Percentiles rank a stretch among this genome's conserved stretches.
phyloP scores from a whole-genome alignment of 345 rosid genomes.

The Salix udensis region DNA sequence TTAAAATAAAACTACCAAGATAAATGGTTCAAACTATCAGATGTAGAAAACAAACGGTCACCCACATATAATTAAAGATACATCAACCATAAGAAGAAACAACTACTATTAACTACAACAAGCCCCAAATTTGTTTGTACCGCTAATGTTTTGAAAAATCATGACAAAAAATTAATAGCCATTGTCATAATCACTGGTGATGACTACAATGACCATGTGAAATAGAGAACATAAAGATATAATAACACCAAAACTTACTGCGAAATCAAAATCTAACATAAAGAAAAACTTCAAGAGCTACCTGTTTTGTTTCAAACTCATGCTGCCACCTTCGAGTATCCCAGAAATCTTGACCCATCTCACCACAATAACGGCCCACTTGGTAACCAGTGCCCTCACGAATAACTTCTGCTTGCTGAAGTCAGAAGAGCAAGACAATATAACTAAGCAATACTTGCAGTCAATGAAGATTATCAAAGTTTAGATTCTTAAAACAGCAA shows the following conservation, averaged over 20 bases:
- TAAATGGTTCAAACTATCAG: too few species aligned
- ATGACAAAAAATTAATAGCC: too few species aligned
- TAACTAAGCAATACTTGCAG: slow-evolving; percentile 7
- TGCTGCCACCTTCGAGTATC: slow-evolving; percentile 90
- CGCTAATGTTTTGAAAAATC: too few species aligned
- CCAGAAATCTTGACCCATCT: slow-evolving; percentile 97
- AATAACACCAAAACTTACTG: not conserved
- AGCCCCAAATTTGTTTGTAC: too few species aligned
- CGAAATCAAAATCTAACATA: not conserved
- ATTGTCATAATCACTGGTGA: too few species aligned
- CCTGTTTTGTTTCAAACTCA: slow-evolving; percentile 94
- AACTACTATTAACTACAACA: too few species aligned
- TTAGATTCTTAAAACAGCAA: not conserved
- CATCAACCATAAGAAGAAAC: too few species aligned
- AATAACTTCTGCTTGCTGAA: slow-evolving; percentile 95
- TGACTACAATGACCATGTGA: too few species aligned
- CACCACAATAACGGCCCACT: slow-evolving; percentile 97
- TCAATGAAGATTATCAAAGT: slow-evolving; percentile 2
- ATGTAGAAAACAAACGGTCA: too few species aligned
- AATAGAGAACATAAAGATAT: not conserved
- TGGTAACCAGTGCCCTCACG: slow-evolving; percentile 63
- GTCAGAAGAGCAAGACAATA: slow-evolving; percentile 18
- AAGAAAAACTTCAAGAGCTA: slow-evolving; percentile 19
- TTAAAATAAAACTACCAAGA: too few species aligned
- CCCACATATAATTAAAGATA: too few species aligned